Evolutionary conservation across 768 basidiomycete genomes (phyloP).

Genomic region (Psilocybe sp.): DNA sequence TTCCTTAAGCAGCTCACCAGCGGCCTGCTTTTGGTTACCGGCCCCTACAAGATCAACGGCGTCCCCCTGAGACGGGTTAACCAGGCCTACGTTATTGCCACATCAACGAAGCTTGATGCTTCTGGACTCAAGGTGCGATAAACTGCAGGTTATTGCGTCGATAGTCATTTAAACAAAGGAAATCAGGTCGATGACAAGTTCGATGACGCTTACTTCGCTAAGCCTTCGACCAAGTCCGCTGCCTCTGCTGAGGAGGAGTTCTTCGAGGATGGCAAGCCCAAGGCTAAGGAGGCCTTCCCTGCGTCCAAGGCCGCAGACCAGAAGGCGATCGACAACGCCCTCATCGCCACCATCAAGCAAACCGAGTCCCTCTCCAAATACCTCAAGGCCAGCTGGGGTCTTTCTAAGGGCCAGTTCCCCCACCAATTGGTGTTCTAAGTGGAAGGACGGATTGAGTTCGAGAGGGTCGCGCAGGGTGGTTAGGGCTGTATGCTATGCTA

Average conservation of each 20-base stretch:
- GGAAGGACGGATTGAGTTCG: slow-evolving; percentile 8
- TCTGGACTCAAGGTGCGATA: slow-evolving; percentile 62
- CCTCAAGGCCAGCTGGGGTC: slow-evolving; percentile 87
- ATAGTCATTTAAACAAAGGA: slow-evolving; percentile 2
- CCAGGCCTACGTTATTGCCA: slow-evolving; percentile 98
- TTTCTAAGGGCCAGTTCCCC: slow-evolving; percentile 96
- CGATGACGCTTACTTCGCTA: slow-evolving; percentile 93
- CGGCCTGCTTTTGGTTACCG: slow-evolving; percentile 92
- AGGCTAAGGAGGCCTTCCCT: slow-evolving; percentile 83
- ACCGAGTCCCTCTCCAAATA: slow-evolving; percentile 90
- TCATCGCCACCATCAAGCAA: slow-evolving; percentile 86
- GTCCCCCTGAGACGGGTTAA: slow-evolving; percentile 97
- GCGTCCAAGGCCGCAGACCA: slow-evolving; percentile 88
- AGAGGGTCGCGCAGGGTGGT: slow-evolving; percentile 15
- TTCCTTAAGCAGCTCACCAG: slow-evolving; percentile 94
- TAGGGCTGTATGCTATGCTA: slow-evolving; percentile 26
- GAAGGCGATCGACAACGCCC: slow-evolving; percentile 77
- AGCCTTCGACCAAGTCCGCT: slow-evolving; percentile 65
- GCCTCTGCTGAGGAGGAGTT: slow-evolving; percentile 94
- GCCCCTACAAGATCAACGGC: slow-evolving; percentile 97
- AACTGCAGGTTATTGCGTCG: slow-evolving; percentile 11
- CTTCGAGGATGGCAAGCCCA: slow-evolving; percentile 91
- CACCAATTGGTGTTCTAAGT: slow-evolving; percentile 89
- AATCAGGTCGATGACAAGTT: slow-evolving; percentile 81
- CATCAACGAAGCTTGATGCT: slow-evolving; percentile 90